phyloP scores from a whole-genome alignment of 371 early-diverging fungal species.

The Mortierella sp. region DNA sequence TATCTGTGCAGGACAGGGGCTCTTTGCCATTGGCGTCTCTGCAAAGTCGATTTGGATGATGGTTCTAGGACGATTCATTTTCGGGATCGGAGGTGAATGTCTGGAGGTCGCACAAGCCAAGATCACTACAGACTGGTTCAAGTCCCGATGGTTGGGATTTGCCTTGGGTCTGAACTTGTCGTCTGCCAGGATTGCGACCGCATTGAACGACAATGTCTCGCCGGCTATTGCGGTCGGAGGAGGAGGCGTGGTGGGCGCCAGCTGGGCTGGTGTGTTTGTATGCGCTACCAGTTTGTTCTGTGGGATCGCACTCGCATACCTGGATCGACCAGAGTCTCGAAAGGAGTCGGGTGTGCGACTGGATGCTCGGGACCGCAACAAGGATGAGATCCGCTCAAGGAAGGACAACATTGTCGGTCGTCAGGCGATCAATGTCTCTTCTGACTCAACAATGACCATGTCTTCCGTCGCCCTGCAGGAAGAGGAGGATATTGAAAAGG shows the following conservation, averaged over 20 bases:
- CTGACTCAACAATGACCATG: slow-evolving; percentile 44
- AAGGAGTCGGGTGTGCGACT: slow-evolving; percentile 45
- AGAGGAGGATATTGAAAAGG: slow-evolving; percentile 47
- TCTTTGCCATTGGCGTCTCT: slow-evolving; percentile 72
- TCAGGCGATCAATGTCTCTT: slow-evolving; percentile 34
- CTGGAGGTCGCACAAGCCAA: slow-evolving; percentile 76
- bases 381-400: slow-evolving; percentile 21
- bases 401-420: slow-evolving; percentile 41
- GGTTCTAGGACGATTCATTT: slow-evolving; percentile 73
- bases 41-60: slow-evolving; percentile 62
- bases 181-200: slow-evolving; percentile 72
- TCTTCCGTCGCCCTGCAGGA: slow-evolving; percentile 45
- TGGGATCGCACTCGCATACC: slow-evolving; percentile 27
- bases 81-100: slow-evolving; percentile 82
- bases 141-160: slow-evolving; percentile 67
- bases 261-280: slow-evolving; percentile 63
- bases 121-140: slow-evolving; percentile 71
- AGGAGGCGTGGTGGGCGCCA: slow-evolving; percentile 55
- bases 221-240: slow-evolving; percentile 61
- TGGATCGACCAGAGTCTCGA: slow-evolving; percentile 54
- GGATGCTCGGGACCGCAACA: slow-evolving; percentile 26
- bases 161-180: slow-evolving; percentile 73
- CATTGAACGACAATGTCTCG: slow-evolving; percentile 71
- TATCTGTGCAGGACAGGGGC: slow-evolving; percentile 73
- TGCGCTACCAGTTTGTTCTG: slow-evolving; percentile 57